These are phyloP conservation scores for Cladosporium sp. DNA, from an alignment of 2,329 filamentous ascomycete genomes.

Conservation along the genomic window DNA sequence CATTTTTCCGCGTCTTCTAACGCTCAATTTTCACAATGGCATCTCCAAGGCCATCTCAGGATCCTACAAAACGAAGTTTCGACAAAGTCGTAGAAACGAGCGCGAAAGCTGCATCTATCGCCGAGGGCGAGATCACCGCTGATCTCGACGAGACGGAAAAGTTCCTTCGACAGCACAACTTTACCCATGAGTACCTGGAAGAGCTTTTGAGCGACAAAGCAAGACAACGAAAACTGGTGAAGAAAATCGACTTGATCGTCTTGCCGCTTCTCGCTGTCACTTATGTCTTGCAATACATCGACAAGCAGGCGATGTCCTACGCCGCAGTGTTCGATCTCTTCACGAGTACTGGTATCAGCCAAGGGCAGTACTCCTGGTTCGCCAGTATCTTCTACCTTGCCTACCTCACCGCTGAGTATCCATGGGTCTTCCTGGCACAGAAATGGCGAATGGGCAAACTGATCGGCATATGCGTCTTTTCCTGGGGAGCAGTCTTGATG, in stretches of 20 bases:
- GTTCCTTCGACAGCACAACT: slow-evolving; percentile 47
- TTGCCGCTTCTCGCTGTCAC: slow-evolving; percentile 50
- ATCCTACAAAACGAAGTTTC: slow-evolving; percentile 2
- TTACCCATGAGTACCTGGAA: slow-evolving; percentile 39
- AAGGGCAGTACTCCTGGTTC: slow-evolving; percentile 50
- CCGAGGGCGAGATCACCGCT: slow-evolving; percentile 24
- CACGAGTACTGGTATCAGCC: slow-evolving; percentile 43
- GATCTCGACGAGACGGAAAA: slow-evolving; percentile 46
- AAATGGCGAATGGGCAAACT: slow-evolving; percentile 31
- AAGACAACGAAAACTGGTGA: slow-evolving; percentile 31
- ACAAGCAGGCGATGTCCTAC: slow-evolving; percentile 51
- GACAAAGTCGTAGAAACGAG: slow-evolving; percentile 9
- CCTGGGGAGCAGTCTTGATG: slow-evolving; percentile 58
- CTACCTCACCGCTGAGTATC: slow-evolving; percentile 26
- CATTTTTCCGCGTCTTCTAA: too few species aligned
- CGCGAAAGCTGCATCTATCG: slow-evolving; percentile 14
- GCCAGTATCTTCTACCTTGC: slow-evolving; percentile 54
- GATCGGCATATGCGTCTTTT: slow-evolving; percentile 44
- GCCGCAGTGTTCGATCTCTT: slow-evolving; percentile 54
- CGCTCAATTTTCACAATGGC: not conserved
- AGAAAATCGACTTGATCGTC: slow-evolving; percentile 47
- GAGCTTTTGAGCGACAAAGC: slow-evolving; percentile 42
- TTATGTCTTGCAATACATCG: slow-evolving; percentile 43
- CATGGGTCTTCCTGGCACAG: slow-evolving; percentile 27
- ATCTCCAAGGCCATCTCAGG: not conserved